phyloP scores from a whole-genome alignment of 768 basidiomycete species.

The Trametes coccinea region DNA sequence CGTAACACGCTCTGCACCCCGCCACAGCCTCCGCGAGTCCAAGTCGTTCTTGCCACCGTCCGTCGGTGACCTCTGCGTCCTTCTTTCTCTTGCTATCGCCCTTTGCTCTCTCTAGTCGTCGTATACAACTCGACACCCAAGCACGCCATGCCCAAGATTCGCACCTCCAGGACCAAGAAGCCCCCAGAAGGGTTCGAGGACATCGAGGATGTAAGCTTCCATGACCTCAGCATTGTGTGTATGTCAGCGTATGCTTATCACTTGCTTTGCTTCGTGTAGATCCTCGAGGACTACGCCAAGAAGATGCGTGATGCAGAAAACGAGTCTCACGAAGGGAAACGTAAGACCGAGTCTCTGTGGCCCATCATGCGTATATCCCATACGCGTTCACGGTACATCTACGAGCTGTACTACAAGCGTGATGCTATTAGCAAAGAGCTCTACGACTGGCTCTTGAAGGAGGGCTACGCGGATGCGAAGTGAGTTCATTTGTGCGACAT shows the following conservation, averaged over 20 bases:
- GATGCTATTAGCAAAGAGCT: constrained; percentile 91
- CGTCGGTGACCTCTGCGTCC: constrained; percentile 9
- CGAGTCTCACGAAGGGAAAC: constrained; percentile 97
- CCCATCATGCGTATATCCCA: constrained; percentile 97
- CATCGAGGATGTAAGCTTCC: constrained; percentile 66
- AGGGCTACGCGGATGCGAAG: constrained; percentile 97
- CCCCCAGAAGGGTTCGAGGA: constrained; percentile 97
- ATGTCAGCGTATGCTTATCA: background rate
- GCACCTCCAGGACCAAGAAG: constrained; percentile 87
- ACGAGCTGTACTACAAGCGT: constrained; percentile 97
- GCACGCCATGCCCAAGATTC: constrained; percentile 83
- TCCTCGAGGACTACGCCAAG: constrained; percentile 97
- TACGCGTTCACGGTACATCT: constrained; percentile 93
- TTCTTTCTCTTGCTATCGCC: constrained; percentile 3
- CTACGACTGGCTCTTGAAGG: constrained; percentile 96
- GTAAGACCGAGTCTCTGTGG: constrained; percentile 91
- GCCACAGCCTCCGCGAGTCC: constrained; percentile 2
- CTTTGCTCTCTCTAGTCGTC: background rate
- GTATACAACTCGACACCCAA: background rate
- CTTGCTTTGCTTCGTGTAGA: constrained; percentile 42
- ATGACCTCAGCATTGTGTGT: background rate
- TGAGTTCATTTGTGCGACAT: constrained; percentile 41
- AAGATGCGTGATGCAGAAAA: constrained; percentile 99
- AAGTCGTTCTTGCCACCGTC: constrained; percentile 1
- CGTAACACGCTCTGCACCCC: constrained; percentile 18